These are phyloP conservation scores for Lanmaoa pseudosensibilis DNA, from an alignment of 768 basidiomycete genomes.

Conservation along the genomic window DNA sequence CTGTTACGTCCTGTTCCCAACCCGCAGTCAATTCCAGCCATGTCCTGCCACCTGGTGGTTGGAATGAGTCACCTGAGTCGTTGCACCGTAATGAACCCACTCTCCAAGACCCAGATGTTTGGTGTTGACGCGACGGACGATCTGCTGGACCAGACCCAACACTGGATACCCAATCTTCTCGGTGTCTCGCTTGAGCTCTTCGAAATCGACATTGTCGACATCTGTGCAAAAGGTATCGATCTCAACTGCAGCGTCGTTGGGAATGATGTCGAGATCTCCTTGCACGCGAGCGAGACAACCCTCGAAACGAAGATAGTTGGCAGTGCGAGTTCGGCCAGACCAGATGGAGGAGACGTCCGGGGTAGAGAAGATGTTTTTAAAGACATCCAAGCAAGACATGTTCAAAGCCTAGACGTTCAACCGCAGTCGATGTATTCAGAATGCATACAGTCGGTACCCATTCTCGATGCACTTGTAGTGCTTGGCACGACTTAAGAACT, in stretches of 20 bases:
- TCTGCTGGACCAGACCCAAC: slow-evolving; percentile 43
- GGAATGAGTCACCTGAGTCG: slow-evolving; percentile 40
- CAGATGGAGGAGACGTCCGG: slow-evolving; percentile 39
- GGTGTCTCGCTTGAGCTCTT: slow-evolving; percentile 39
- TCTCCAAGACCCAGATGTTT: slow-evolving; percentile 40
- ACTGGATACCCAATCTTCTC: slow-evolving; percentile 47
- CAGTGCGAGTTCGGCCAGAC: slow-evolving; percentile 35
- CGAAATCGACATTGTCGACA: slow-evolving; percentile 39
- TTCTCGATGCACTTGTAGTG: no score
- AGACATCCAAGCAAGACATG: slow-evolving; percentile 26
- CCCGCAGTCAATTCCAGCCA: neutral
- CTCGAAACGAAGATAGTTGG: slow-evolving; percentile 33
- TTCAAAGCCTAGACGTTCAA: neutral
- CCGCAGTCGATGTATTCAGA: no score
- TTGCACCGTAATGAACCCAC: slow-evolving; percentile 50
- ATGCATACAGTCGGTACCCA: no score
- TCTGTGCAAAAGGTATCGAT: slow-evolving; percentile 37
- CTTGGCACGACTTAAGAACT: no score
- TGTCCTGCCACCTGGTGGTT: no score
- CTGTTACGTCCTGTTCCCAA: slow-evolving; percentile 45
- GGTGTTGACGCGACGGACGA: slow-evolving; percentile 40
- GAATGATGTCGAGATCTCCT: slow-evolving; percentile 41
- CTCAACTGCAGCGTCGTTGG: slow-evolving; percentile 36
- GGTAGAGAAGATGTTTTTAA: slow-evolving; percentile 43
- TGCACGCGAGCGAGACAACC: slow-evolving; percentile 38